phyloP scores from a whole-genome alignment of 768 basidiomycete genomes.

The Multifurca ochricompacta region DNA sequence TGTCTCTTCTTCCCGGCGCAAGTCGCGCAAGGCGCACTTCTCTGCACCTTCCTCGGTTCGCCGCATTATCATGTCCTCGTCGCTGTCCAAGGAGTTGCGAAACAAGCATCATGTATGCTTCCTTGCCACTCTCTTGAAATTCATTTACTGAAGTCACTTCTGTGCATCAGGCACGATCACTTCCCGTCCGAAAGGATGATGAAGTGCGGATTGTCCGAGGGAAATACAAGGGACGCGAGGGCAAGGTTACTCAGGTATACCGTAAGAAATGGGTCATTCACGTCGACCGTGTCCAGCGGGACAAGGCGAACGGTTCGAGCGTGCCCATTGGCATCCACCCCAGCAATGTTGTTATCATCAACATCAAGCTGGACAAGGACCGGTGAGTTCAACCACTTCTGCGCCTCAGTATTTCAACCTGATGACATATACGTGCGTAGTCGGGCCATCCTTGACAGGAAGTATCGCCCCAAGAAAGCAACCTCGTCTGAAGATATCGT shows the following conservation, averaged over 20 bases:
- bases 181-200: conserved; percentile 96
- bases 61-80: conserved; percentile 96
- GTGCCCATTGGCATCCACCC: conserved; percentile 94
- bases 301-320: conserved; percentile 95
- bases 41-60: conserved; percentile 89
- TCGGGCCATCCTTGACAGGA: conserved; percentile 81
- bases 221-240: conserved; percentile 98
- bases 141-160: conserved; percentile 3
- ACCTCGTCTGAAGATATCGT: conserved; percentile 55
- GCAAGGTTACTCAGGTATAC: conserved; percentile 96
- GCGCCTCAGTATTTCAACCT: not conserved
- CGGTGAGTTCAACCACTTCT: conserved; percentile 36
- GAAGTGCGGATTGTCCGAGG: conserved; percentile 96
- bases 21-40: conserved; percentile 98
- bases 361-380: conserved; percentile 90
- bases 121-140: not conserved
- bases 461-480: conserved; percentile 63
- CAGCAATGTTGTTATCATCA: conserved; percentile 91
- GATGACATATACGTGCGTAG: conserved; percentile 31
- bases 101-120: conserved; percentile 76
- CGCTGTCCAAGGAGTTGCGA: conserved; percentile 92
- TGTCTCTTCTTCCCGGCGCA: conserved; percentile 90
- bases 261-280: conserved; percentile 99
- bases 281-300: conserved; percentile 94
- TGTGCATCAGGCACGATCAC: conserved; percentile 62